Conservation (phyloP, 768 basidiomycete genomes). For the Dioszegia aurantiaca region DNA sequence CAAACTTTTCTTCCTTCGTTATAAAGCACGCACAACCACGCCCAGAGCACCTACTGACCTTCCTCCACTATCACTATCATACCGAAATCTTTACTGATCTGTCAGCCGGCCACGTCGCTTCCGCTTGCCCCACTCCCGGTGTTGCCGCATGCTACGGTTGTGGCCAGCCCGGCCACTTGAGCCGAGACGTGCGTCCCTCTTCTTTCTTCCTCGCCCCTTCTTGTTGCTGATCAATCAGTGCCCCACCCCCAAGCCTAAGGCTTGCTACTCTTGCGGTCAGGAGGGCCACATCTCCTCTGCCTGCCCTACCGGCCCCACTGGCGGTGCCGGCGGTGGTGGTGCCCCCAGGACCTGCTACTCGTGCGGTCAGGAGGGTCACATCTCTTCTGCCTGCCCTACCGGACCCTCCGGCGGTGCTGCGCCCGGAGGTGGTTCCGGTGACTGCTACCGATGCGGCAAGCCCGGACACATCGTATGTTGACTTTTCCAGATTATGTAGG, state of each 20-base stretch:
- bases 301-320: conserved; percentile 45
- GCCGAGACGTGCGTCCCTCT: conserved; percentile 34
- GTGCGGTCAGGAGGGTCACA: conserved; percentile 51
- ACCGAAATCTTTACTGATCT: too few species aligned
- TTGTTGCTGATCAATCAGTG: conserved; percentile 27
- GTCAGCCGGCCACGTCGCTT: conserved; percentile 50
- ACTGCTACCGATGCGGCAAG: conserved; percentile 52
- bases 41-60: conserved; percentile 7
- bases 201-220: neutral
- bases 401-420: conserved; percentile 37
- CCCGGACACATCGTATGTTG: conserved; percentile 50
- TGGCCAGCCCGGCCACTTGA: conserved; percentile 49
- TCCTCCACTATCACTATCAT: neutral
- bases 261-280: conserved; percentile 51
- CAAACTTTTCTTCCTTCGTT: too few species aligned
- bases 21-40: neutral
- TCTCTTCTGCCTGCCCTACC: conserved; percentile 47
- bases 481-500: neutral
- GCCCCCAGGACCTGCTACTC: conserved; percentile 51
- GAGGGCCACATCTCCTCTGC: conserved; percentile 51
- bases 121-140: conserved; percentile 44
- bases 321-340: conserved; percentile 26
- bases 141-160: conserved; percentile 51
- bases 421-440: conserved; percentile 30
- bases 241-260: conserved; percentile 50